Evolutionary conservation across 768 basidiomycete genomes (phyloP).

Genomic region (Tylopilus felleus): DNA sequence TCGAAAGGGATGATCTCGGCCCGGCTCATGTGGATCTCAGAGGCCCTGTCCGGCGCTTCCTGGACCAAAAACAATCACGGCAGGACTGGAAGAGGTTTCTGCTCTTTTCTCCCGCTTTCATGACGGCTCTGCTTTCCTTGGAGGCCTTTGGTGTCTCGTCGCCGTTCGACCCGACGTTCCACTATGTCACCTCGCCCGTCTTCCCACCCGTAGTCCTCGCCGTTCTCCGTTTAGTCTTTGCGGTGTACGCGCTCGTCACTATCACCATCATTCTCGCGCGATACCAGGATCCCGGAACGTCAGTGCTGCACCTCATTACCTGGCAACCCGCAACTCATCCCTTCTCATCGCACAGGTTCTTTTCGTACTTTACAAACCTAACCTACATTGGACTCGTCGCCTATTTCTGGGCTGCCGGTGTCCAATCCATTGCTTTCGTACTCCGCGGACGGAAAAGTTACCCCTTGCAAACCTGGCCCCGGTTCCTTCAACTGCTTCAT

Average conservation of each 20-base stretch:
- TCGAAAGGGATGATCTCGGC: too few relatives aligned
- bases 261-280: conserved; percentile 33
- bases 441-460: conserved; percentile 37
- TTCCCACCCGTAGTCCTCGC: conserved; percentile 45
- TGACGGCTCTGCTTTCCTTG: conserved; percentile 8
- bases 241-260: conserved; percentile 45
- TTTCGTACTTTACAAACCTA: conserved; percentile 64
- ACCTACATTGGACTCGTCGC: conserved; percentile 59
- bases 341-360: conserved; percentile 39
- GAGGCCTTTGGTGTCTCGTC: conserved; percentile 33
- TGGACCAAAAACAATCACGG: conserved; percentile 4
- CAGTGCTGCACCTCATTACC: conserved; percentile 24
- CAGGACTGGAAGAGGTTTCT: not conserved
- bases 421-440: conserved; percentile 50
- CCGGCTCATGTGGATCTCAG: too few relatives aligned
- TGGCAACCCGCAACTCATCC: not conserved
- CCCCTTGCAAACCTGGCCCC: conserved; percentile 59
- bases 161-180: conserved; percentile 40
- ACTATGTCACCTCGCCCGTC: conserved; percentile 41
- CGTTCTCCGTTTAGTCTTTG: conserved; percentile 44
- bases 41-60: too few relatives aligned
- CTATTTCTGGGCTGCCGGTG: conserved; percentile 58
- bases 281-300: conserved; percentile 26
- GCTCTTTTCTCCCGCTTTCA: not conserved
- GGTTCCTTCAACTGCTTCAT: conserved; percentile 53